Percentiles rank a stretch among this genome's conserved stretches.
These are phyloP conservation scores for Aethionema arabicum DNA, from an alignment of 345 rosid genomes.

Conservation along the genomic window DNA sequence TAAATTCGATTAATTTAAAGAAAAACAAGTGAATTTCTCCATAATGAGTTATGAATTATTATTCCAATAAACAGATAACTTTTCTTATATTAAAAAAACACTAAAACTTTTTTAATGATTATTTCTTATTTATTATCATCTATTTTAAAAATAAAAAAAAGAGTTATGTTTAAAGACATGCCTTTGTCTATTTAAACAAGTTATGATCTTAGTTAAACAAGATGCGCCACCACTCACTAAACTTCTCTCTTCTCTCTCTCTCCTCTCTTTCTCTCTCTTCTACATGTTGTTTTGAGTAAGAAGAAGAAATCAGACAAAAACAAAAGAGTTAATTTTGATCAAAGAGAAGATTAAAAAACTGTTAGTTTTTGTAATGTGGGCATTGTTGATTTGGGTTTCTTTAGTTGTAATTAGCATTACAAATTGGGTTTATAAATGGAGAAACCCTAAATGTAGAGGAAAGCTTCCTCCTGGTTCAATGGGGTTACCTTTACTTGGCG, in stretches of 20 bases:
- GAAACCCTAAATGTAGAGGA: constrained; percentile 79
- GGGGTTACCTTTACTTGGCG: constrained; percentile 88
- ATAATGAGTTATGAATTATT: constrained; percentile 25
- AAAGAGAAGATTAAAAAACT: not conserved
- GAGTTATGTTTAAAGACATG: constrained; percentile 34
- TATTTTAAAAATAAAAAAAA: not conserved
- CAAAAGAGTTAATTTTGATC: constrained; percentile 5
- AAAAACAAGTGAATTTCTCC: too few relatives aligned
- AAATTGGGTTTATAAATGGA: constrained; percentile 66
- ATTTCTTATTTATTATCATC: constrained; percentile 28
- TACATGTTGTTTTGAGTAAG: constrained; percentile 43
- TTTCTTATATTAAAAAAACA: too few relatives aligned
- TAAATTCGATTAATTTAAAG: too few relatives aligned
- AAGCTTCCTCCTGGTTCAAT: constrained; percentile 94
- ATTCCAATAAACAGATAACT: constrained; percentile 11
- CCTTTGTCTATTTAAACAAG: constrained; percentile 51
- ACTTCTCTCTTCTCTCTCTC: constrained; percentile 32
- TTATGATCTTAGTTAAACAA: constrained; percentile 35
- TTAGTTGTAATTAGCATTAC: constrained; percentile 48
- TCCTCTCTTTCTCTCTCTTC: constrained; percentile 37
- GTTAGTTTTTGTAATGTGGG: constrained; percentile 48
- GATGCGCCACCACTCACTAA: constrained; percentile 50
- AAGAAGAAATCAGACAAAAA: constrained; percentile 12
- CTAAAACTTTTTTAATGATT: constrained; percentile 3
- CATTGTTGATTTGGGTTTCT: constrained; percentile 45